Percentiles rank a stretch among this genome's conserved stretches.
Conservation (phyloP, 148 eudicot species). For the Cornus florida region DNA sequence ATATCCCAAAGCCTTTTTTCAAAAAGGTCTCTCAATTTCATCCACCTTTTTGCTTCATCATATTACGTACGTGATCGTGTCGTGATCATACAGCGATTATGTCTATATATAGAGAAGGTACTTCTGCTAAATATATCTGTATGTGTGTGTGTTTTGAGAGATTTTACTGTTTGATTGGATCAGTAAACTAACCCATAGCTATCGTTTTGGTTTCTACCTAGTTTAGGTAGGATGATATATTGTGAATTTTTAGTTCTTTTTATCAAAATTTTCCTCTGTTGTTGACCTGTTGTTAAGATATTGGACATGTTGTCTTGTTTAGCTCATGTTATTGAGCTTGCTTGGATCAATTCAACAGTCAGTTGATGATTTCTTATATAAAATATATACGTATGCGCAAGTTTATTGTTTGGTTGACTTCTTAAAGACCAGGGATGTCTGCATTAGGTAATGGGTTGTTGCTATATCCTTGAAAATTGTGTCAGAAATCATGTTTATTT, state of each 20-base stretch:
- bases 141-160: not conserved
- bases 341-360: not conserved
- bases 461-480: not conserved
- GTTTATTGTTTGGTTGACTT: not conserved
- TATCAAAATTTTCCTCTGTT: not conserved
- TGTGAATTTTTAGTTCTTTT: not conserved
- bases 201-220: not conserved
- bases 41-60: not conserved
- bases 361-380: not conserved
- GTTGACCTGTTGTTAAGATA: not conserved
- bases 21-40: not conserved
- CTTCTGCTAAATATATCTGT: not conserved
- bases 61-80: conserved; percentile 7
- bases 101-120: not conserved
- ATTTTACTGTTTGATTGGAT: not conserved
- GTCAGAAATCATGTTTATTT: not conserved
- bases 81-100: not conserved
- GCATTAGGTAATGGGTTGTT: not conserved
- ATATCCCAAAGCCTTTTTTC: not conserved
- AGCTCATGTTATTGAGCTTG: not conserved
- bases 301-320: not conserved
- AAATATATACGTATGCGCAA: not conserved
- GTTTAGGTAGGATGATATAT: not conserved
- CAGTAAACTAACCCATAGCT: not conserved
- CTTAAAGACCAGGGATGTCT: not conserved